These are phyloP conservation scores for Rhodamnia argentea DNA, from an alignment of 345 rosid species.

Conservation along the genomic window DNA sequence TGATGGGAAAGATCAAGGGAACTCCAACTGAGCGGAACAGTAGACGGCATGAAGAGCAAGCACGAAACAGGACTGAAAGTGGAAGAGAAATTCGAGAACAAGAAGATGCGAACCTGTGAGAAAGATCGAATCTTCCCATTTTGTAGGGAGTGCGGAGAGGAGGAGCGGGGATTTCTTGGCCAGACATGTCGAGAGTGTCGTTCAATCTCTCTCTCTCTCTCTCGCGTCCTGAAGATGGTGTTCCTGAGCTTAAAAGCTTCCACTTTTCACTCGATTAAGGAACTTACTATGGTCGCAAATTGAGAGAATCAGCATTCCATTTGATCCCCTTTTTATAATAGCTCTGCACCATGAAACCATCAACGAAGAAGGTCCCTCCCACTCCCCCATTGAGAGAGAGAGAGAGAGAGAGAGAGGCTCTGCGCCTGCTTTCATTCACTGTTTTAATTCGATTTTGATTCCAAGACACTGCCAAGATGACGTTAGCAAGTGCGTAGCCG, in stretches of 20 bases:
- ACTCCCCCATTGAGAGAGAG: not conserved
- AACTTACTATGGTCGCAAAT: not conserved
- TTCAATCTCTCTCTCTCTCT: not conserved
- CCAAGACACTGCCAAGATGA: not conserved
- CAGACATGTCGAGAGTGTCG: not conserved
- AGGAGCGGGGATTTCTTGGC: not conserved
- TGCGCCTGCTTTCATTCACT: not conserved
- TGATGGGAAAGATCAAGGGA: not conserved
- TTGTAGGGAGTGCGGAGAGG: constrained; percentile 24
- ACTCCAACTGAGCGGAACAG: not conserved
- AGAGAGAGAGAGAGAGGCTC: not conserved
- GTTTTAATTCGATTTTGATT: not conserved
- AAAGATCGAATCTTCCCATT: constrained; percentile 23
- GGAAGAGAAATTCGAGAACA: not conserved
- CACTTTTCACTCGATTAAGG: not conserved
- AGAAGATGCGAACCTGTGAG: constrained; percentile 13
- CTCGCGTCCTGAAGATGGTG: not conserved
- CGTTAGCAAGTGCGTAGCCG: not conserved
- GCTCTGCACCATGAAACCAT: not conserved
- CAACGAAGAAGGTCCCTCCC: not conserved
- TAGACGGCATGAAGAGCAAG: not conserved
- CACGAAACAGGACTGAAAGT: not conserved
- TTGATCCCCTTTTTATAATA: not conserved
- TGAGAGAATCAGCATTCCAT: not conserved
- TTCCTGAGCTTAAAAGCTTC: not conserved